A percentile compares a stretch with the other conserved stretches of the same genome.
Evolutionary conservation across 345 rosid species (phyloP).

Genomic region (Pseudoturritis turrita): DNA sequence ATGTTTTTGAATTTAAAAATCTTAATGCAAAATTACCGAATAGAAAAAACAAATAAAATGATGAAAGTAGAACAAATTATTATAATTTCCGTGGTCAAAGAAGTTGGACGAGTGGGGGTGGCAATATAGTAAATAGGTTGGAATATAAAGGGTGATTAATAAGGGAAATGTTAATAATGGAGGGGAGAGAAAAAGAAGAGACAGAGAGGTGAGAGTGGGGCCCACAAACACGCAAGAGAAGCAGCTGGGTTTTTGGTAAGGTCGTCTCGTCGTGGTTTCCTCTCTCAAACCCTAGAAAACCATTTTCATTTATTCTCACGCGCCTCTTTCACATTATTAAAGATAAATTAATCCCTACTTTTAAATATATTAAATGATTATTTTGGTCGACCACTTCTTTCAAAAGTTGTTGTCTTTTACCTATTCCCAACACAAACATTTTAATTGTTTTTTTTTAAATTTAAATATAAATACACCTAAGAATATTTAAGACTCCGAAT

Average conservation of each 20-base stretch:
- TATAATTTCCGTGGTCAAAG: conserved; percentile 10
- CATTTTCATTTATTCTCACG: conserved; percentile 9
- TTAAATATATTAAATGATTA: not conserved
- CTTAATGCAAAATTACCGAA: not conserved
- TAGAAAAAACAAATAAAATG: not conserved
- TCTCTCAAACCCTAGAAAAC: conserved; percentile 12
- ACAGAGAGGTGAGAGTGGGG: conserved; percentile 7
- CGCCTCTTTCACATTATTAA: conserved; percentile 6
- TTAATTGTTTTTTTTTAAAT: not conserved
- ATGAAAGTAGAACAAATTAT: too few relatives aligned
- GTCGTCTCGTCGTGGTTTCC: conserved; percentile 30
- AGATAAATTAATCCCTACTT: too few relatives aligned
- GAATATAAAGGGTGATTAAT: not conserved
- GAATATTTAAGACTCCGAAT: too few relatives aligned
- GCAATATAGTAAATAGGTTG: not conserved
- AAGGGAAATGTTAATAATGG: not conserved
- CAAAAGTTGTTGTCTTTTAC: conserved; percentile 22
- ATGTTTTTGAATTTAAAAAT: too few relatives aligned
- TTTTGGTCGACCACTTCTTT: conserved; percentile 29
- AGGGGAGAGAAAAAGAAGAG: not conserved
- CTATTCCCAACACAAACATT: conserved; percentile 12
- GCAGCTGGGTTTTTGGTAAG: conserved; percentile 9
- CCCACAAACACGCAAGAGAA: conserved; percentile 20
- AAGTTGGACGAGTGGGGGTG: conserved; percentile 17
- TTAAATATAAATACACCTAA: too few relatives aligned